Percentiles rank a stretch among this genome's conserved stretches.
phyloP scores from a whole-genome alignment of 2,329 filamentous ascomycete species.

The Colletotrichum agaves region DNA sequence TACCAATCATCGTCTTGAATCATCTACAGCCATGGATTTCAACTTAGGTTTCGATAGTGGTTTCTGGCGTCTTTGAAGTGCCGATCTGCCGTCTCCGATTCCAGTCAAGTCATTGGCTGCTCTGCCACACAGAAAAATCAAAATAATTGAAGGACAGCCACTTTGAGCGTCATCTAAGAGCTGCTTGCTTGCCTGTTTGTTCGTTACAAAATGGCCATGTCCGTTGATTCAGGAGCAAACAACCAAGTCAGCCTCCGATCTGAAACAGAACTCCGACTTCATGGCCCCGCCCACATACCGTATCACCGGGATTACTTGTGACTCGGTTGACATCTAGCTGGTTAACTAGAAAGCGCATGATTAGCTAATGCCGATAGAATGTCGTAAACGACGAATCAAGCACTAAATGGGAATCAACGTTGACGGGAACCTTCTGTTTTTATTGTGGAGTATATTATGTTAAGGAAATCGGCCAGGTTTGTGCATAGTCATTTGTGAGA shows the following conservation, averaged over 20 bases:
- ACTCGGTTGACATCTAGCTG: background rate
- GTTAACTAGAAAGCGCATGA: background rate
- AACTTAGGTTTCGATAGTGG: conserved; percentile 13
- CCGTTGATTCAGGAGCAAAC: too few relatives aligned
- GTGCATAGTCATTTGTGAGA: too few relatives aligned
- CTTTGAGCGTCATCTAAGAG: too few relatives aligned
- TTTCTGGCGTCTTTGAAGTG: background rate
- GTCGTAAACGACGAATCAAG: background rate
- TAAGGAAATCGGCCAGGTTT: too few relatives aligned
- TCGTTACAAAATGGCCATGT: too few relatives aligned
- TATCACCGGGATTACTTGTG: background rate
- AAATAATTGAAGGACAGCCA: background rate
- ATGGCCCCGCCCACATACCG: background rate
- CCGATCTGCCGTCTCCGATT: background rate
- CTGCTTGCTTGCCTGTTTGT: too few relatives aligned
- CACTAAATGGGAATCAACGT: too few relatives aligned
- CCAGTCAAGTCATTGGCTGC: background rate
- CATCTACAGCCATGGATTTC: background rate
- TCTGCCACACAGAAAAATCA: background rate
- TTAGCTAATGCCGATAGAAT: background rate
- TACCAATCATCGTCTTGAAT: conserved; percentile 2
- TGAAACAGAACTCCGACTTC: background rate
- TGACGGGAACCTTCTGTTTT: too few relatives aligned
- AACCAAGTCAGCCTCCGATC: background rate
- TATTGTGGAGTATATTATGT: too few relatives aligned